A percentile compares a stretch with the other conserved stretches of the same genome.
Evolutionary conservation across 768 basidiomycete species (phyloP).

Genomic region (Termitomyces sp.): DNA sequence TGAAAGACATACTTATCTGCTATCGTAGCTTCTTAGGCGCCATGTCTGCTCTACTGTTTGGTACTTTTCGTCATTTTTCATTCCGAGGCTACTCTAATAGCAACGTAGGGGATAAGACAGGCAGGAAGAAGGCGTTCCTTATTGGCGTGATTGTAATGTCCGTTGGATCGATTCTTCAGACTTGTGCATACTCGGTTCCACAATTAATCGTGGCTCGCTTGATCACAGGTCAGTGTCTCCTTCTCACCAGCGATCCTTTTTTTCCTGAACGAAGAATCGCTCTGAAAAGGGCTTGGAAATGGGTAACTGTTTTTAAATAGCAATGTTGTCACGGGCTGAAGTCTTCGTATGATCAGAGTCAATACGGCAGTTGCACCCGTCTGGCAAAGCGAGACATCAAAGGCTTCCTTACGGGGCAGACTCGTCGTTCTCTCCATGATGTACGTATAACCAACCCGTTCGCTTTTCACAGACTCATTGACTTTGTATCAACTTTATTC

Average conservation of each 20-base stretch:
- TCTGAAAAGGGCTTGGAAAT: conserved; percentile 38
- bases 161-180: conserved; percentile 49
- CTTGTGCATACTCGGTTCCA: conserved; percentile 39
- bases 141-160: conserved; percentile 51
- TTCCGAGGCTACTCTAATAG: background rate
- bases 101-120: conserved; percentile 34
- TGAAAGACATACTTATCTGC: background rate
- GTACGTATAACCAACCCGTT: conserved; percentile 22
- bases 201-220: conserved; percentile 49
- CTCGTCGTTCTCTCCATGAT: conserved; percentile 50
- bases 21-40: conserved; percentile 41
- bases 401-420: conserved; percentile 45
- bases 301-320: conserved; percentile 27
- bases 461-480: background rate
- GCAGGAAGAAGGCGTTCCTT: conserved; percentile 46
- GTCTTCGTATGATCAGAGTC: conserved; percentile 23
- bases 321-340: background rate
- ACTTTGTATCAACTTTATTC: background rate
- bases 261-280: background rate
- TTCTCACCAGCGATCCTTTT: background rate
- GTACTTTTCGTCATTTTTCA: conserved; percentile 14
- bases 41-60: conserved; percentile 39
- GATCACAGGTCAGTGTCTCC: conserved; percentile 34
- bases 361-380: conserved; percentile 50
- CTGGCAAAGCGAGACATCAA: conserved; percentile 52